Evolutionary conservation across 441 rosid species (phyloP).

Genomic region (Aquilaria agallochum): DNA sequence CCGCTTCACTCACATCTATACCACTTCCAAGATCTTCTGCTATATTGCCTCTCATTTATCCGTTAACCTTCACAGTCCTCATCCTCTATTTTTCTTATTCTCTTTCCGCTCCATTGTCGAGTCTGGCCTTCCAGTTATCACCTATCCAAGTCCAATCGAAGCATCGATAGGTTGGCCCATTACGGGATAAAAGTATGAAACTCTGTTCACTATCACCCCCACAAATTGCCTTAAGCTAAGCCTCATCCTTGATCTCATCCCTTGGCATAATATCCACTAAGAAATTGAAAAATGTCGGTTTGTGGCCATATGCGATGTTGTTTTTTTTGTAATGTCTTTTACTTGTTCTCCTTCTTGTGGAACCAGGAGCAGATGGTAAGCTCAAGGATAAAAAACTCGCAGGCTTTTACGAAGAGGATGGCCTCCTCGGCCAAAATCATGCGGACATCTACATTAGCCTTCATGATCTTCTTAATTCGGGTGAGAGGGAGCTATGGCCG

Average conservation of each 20-base stretch:
- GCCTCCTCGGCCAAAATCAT: slow-evolving; percentile 99
- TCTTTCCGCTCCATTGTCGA: no score
- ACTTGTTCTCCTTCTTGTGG: slow-evolving; percentile 93
- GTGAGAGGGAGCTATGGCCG: slow-evolving; percentile 77
- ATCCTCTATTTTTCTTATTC: no score
- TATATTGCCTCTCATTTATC: no score
- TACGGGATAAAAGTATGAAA: slow-evolving; percentile 89
- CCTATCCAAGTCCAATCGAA: slow-evolving; percentile 51
- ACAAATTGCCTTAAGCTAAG: slow-evolving; percentile 50
- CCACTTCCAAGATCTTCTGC: no score
- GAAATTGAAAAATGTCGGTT: slow-evolving; percentile 89
- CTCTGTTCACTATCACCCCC: slow-evolving; percentile 64
- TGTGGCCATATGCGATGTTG: slow-evolving; percentile 87
- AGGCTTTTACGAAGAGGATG: slow-evolving; percentile 85
- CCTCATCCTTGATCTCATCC: slow-evolving; percentile 85
- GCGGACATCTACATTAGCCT: slow-evolving; percentile 95
- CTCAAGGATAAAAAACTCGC: slow-evolving; percentile 94
- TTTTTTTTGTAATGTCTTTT: slow-evolving; percentile 94
- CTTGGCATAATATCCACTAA: slow-evolving; percentile 89
- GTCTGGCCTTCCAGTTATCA: slow-evolving; percentile 91
- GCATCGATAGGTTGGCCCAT: slow-evolving; percentile 65
- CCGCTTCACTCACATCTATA: no score
- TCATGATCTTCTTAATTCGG: slow-evolving; percentile 96
- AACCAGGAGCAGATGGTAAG: slow-evolving; percentile 97
- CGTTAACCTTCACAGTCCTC: no score